These are phyloP conservation scores for Flaveria ramosissima DNA, from an alignment of 129 eudicot species.

Conservation along the genomic window DNA sequence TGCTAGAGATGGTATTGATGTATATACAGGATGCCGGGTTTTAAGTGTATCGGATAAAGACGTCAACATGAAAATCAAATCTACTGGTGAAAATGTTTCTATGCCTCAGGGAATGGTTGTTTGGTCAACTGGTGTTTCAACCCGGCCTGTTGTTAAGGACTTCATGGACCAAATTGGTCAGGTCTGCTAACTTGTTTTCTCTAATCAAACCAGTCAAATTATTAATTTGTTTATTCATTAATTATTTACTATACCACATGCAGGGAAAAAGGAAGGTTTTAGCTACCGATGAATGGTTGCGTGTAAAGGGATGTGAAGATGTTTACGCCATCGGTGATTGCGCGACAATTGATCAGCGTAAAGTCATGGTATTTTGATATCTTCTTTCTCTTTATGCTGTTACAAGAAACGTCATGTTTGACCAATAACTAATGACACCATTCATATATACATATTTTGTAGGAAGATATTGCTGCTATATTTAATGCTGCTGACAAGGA, in stretches of 20 bases:
- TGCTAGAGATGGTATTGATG: slow-evolving; percentile 85
- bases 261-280: slow-evolving; percentile 76
- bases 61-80: slow-evolving; percentile 57
- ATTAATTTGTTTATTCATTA: slow-evolving; percentile 5
- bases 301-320: slow-evolving; percentile 71
- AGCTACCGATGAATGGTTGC: slow-evolving; percentile 92
- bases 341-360: slow-evolving; percentile 81
- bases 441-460: slow-evolving; percentile 20
- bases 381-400: neutral
- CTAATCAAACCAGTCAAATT: slow-evolving; percentile 17
- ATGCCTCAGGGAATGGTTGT: slow-evolving; percentile 81
- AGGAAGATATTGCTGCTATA: slow-evolving; percentile 86
- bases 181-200: slow-evolving; percentile 40
- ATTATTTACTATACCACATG: slow-evolving; percentile 7
- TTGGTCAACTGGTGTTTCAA: slow-evolving; percentile 94
- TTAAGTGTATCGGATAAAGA: slow-evolving; percentile 56
- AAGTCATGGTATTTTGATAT: slow-evolving; percentile 57
- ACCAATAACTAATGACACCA: neutral
- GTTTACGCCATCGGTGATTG: slow-evolving; percentile 95
- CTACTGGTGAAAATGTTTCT: slow-evolving; percentile 52
- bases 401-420: neutral
- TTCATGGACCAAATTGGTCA: slow-evolving; percentile 87
- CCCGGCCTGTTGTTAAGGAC: slow-evolving; percentile 76
- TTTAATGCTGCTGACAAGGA: slow-evolving; percentile 82
- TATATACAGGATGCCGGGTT: slow-evolving; percentile 75